These are phyloP conservation scores for Salix koriyanagi DNA, from an alignment of 345 rosid species.

Conservation along the genomic window DNA sequence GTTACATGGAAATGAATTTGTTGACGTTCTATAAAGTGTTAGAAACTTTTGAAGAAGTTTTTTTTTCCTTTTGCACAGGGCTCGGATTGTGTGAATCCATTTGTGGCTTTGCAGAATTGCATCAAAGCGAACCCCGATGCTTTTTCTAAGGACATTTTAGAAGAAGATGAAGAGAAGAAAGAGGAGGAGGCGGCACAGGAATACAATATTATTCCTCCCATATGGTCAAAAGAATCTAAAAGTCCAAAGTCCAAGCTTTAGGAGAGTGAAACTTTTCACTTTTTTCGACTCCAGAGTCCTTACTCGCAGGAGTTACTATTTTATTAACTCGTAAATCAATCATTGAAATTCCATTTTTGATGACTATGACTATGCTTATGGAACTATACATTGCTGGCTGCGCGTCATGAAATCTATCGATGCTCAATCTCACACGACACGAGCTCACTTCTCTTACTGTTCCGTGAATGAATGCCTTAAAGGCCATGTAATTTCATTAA, in stretches of 20 bases:
- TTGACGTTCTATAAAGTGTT: neutral
- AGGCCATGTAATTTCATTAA: no score
- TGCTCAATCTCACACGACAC: no score
- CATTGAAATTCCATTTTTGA: no score
- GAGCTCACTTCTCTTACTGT: no score
- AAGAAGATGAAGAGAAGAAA: conserved; percentile 35
- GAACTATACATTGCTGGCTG: no score
- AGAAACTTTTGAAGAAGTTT: neutral
- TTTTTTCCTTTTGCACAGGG: conserved; percentile 41
- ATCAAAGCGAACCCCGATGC: conserved; percentile 71
- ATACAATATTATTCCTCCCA: conserved; percentile 59
- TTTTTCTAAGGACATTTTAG: conserved; percentile 54
- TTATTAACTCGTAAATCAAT: no score
- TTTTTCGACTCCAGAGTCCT: no score
- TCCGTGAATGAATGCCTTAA: no score
- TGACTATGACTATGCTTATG: no score
- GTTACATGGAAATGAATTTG: neutral
- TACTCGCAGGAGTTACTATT: no score
- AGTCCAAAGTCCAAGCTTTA: conserved; percentile 51
- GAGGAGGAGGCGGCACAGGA: conserved; percentile 46
- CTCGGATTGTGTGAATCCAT: conserved; percentile 76
- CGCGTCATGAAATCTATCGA: no score
- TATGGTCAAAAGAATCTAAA: conserved; percentile 53
- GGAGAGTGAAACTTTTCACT: neutral
- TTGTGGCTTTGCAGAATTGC: conserved; percentile 79